These are phyloP conservation scores for Capronia epimyces DNA, from an alignment of 2,329 filamentous ascomycete species.

Conservation along the genomic window DNA sequence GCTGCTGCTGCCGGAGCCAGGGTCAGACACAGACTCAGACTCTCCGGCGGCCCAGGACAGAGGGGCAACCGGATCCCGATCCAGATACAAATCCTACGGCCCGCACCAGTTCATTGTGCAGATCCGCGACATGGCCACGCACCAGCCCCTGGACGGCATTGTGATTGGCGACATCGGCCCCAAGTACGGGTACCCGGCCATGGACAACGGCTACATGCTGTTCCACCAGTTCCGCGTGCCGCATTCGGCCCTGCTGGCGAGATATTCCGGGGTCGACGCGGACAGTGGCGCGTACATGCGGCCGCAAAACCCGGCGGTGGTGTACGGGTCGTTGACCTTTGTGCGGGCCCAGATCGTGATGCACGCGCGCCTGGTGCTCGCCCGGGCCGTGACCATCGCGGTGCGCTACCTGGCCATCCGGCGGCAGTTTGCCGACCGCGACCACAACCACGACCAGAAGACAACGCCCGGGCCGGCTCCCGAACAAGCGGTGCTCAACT, in stretches of 20 bases:
- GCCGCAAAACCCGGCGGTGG: conserved; percentile 45
- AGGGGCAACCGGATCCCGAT: neutral
- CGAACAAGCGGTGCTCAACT: conserved; percentile 48
- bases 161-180: conserved; percentile 52
- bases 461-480: no score
- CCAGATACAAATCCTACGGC: conserved; percentile 41
- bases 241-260: conserved; percentile 46
- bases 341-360: conserved; percentile 40
- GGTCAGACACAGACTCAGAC: conserved; percentile 18
- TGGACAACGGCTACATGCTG: conserved; percentile 53
- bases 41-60: no score
- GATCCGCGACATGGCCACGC: conserved; percentile 46
- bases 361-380: conserved; percentile 49
- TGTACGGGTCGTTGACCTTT: conserved; percentile 48
- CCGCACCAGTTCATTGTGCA: conserved; percentile 51
- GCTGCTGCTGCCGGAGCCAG: conserved; percentile 41
- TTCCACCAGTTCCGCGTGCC: conserved; percentile 46
- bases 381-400: conserved; percentile 50
- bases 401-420: conserved; percentile 48
- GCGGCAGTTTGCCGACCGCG: conserved; percentile 48
- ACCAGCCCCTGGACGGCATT: conserved; percentile 45
- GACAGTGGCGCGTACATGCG: conserved; percentile 43
- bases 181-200: conserved; percentile 51
- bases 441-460: conserved; percentile 34
- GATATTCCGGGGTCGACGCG: conserved; percentile 46